Evolutionary conservation across 2,329 filamentous ascomycete genomes (phyloP), one percentile per base, ranked within the genome.

Genomic region (Nigrospora osmanthi): DNA sequence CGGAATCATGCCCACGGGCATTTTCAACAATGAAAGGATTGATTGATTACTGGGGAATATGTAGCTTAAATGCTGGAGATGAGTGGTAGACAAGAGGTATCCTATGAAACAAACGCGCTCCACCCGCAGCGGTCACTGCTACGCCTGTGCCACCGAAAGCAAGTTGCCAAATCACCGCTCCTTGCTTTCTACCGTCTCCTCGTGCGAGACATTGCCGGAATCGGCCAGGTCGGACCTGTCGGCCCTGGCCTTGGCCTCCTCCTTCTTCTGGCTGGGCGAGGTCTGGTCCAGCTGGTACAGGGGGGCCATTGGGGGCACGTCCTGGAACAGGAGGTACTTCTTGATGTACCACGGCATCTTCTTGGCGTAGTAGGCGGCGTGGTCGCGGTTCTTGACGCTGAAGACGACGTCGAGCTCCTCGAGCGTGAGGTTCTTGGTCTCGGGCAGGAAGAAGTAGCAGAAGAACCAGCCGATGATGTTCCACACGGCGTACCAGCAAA

Each of bases 401-500:
- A 59, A 52, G 43, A 64, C 52, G 39, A 53, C 55, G 42, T 63
- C 58, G 23, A 65, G 53, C 47, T 68, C 65, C 48, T 68, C 66
- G 15, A 68, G 51, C 0, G 63, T 66, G n/a, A 45, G 46, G 28
- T 46, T 42, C 38, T 45, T 68, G 11, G 67, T 69, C 52, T 70
- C 67, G 6, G 64, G 63, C 28, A 66, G 52, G 47, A 61, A 59
- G 30, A 66, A 54, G 23, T 63, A 58, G 14, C 68, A 63, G 28
- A 62, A 55, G 36, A 70, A 58, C 48, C 69, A 72, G 30, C 67
- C 69, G 4, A 69, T 42, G 1, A 71, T 53, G 49, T 73, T 73
- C 66, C 68, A 71, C 12, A 51, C 65, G 3, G 65, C 70, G 43
- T 73, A 73, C 57, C 65, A 71, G 16, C 62, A 59, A 47, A 74